These are phyloP conservation scores for Chytriomyces confervae DNA, from an alignment of 192 early-diverging fungal species.

Conservation along the genomic window DNA sequence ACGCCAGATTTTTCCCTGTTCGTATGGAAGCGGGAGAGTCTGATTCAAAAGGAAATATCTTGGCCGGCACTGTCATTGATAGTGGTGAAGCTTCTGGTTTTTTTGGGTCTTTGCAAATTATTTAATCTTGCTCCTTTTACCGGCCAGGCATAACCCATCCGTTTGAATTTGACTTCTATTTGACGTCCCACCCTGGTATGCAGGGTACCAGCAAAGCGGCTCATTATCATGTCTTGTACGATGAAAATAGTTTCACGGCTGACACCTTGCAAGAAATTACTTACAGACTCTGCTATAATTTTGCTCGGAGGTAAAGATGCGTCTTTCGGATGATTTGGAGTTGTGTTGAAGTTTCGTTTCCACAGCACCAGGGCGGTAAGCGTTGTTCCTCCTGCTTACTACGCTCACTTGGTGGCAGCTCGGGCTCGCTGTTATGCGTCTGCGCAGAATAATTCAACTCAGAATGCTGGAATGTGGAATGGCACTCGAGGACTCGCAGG, in stretches of 20 bases:
- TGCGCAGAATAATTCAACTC: conserved; percentile 1
- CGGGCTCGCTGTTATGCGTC: conserved; percentile 45
- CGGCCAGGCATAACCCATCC: conserved; percentile 39
- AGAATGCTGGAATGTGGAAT: background rate
- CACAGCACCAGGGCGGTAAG: conserved; percentile 54
- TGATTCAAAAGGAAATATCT: conserved; percentile 48
- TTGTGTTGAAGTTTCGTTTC: conserved; percentile 24
- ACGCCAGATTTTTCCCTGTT: conserved; percentile 65
- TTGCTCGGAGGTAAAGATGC: conserved; percentile 32
- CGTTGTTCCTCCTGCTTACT: conserved; percentile 57
- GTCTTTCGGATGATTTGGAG: background rate
- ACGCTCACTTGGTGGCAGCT: conserved; percentile 54
- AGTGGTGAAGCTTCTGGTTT: conserved; percentile 30
- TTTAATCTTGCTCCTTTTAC: background rate
- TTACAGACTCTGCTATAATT: conserved; percentile 42
- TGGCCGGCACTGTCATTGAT: conserved; percentile 57
- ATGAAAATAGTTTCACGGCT: conserved; percentile 50
- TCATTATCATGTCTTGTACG: conserved; percentile 55
- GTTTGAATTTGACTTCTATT: conserved; percentile 46
- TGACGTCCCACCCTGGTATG: conserved; percentile 45
- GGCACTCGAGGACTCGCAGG: background rate
- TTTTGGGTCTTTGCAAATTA: background rate
- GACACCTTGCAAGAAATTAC: conserved; percentile 52
- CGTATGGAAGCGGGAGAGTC: conserved; percentile 34
- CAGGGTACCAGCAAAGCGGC: conserved; percentile 50